Base-by-base conservation (phyloP, 306 rosid species). In the Oxytropis ochrocephala region DNA sequence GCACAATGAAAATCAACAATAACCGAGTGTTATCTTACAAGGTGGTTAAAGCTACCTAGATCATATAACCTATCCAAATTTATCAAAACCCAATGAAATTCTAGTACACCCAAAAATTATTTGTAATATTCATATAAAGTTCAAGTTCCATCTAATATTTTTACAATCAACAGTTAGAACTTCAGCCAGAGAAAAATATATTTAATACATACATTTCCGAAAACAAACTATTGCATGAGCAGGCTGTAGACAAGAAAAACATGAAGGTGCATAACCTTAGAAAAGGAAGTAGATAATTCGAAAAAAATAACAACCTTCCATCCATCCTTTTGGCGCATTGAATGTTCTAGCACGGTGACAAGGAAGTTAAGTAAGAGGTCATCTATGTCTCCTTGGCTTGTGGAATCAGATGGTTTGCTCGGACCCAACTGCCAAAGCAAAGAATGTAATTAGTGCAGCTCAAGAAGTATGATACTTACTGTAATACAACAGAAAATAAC, bases 271-370 rank as follows among this genome's bases (percentile, higher is more conserved):
- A 67, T 50, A 21, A 59, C 36, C 64, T 29, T 54, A 74, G 35
- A 73, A 64, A 53, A 27, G 8, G 14, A 46, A 82, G 64, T 41
- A 10, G 68, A 52, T 7, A 62, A 24, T 47, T 41, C 11, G 44
- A 2, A 56, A 48, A 54, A 82, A 62, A 70, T 46, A 43, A 53
- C 62, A 70, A 94, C 99, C 99, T 94, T 94, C 99, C 99, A 94
- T 71, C 99, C 99, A 73, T 94, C 99, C 70, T 94, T 94, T 73
- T 82, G 83, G 73, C 96, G 92, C 97, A 94, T 94, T 75, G 99
- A 94, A 73, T 91, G 84, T 79, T 88, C 95, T 42, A 91, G 86
- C 88, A 91, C 84, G 76, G 87, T 81, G 49, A 81, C 82, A 68
- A 94, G 84, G 75, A 94, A 88, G 78, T 75, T 91, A 81, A 91